These are phyloP conservation scores for Eucalyptus victrix DNA, from an alignment of 345 rosid genomes.

Conservation along the genomic window DNA sequence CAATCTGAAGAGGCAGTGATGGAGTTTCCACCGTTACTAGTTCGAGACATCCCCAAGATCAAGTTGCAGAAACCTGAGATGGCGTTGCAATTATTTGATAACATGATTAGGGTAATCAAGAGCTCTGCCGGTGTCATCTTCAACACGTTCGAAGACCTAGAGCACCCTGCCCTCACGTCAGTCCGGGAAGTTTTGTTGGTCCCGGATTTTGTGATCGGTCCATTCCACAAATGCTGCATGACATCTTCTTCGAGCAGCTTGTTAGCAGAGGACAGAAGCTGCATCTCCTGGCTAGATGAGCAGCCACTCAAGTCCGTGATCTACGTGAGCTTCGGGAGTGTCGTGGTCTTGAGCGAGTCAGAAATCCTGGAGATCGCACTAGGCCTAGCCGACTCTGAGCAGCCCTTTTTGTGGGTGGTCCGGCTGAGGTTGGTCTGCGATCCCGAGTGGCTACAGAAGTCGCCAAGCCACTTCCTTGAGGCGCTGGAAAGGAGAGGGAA, in stretches of 20 bases:
- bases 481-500: constrained; percentile 9
- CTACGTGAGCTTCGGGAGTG: constrained; percentile 30
- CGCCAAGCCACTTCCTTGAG: constrained; percentile 2
- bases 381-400: constrained; percentile 7
- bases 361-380: constrained; percentile 10
- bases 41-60: background rate
- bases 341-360: background rate
- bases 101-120: constrained; percentile 10
- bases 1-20: constrained; percentile 14
- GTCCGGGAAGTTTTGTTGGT: background rate
- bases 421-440: constrained; percentile 1
- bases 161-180: background rate
- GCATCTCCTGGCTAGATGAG: constrained; percentile 23
- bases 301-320: constrained; percentile 11
- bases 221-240: constrained; percentile 14
- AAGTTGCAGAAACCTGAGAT: background rate
- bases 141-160: constrained; percentile 14
- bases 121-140: constrained; percentile 12
- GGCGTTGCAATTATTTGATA: background rate
- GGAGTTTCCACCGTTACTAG: constrained; percentile 19
- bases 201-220: constrained; percentile 18
- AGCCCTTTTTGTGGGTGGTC: constrained; percentile 16
- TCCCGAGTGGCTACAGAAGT: background rate
- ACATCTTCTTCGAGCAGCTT: constrained; percentile 10
- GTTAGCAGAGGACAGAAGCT: background rate